Base-by-base conservation (phyloP, 257 asterid genomes). In the Scutellaria minor region DNA sequence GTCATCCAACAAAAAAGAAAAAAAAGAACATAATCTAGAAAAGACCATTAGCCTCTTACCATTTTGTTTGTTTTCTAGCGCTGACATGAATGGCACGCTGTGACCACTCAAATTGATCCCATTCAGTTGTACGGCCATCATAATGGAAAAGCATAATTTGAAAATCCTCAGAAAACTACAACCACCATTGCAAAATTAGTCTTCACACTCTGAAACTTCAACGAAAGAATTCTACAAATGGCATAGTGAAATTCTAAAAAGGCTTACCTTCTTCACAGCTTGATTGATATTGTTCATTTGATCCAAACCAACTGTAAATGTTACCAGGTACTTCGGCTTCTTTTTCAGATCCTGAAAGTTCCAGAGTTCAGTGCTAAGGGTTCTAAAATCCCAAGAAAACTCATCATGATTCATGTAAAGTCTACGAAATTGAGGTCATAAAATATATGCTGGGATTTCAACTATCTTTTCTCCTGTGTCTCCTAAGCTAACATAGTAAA, bases 61-160 rank as follows among this genome's bases (percentile, higher is more conserved):
- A 95, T 83, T 95, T 95, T 53, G 99, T 95, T 84, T 95, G 99
- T 73, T 83, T 95, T 80, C 77, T 87, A 70, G 72, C 87, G 75
- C 98, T 95, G 91, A 95, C 87, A 84, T 95, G 99, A 78, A 95
- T 73, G 68, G 98, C 98, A 64, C 72, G 90, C 79, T 73, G 83
- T 37, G 99, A 92, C 99, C 99, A 95, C 81, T 95, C 99, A 86
- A 90, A 90, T 75, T 90, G 85, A 76, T 95, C 99, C 99, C 99
- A 95, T 79, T 92, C 99, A 79, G 68, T 95, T 70, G 98, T 87
- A 47, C 48, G 87, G 56, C 99, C 99, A 84, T 95, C 99, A 78
- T 95, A 95, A 83, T 95, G 99, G 66, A 95, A 95, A 76, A 95
- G 98, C 89, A 95, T 62, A 69, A 95, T 95, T 82, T 95, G 99